Evolutionary conservation across 2,329 filamentous ascomycete species (phyloP), one percentile per base, ranked within the genome.

Genomic region (Talaromyces sp.): DNA sequence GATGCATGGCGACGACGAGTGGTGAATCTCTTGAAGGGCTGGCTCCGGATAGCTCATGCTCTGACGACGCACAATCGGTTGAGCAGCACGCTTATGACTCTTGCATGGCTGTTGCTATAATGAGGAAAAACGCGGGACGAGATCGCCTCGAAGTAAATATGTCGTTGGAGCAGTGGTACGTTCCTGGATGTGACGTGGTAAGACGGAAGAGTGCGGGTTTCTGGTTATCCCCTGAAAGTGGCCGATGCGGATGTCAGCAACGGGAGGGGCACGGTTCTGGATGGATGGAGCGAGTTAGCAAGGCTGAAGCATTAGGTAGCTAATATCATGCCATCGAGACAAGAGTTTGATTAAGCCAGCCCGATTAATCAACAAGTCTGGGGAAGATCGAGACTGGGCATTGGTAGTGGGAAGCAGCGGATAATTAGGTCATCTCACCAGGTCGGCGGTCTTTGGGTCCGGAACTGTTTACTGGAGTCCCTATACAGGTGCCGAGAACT

Each of bases 1-100:
- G 78, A 76, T 77, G 74, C 76, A 79, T 79, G 69, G 69, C 72
- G 73, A 69, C 69, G 64, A 41, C 52, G 61, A 31, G 41, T 43
- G 41, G n/a, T 50, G 41, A 37, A 47, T 58, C n/a, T 39, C 41
- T 57, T 54, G 39, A 49, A 35, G 45, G n/a, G 41, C 14, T 50
- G 10, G 27, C 56, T 59, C 39, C 49, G 39, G 59, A 61, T 37
- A 27, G 58, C 58, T 66, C 65, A 66, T 66, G 64, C 60, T 60
- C 54, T 33, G 39, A 24, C 50, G 60, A 63, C 49, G 39, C 50
- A 63, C 37, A 37, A 43, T 57, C 61, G 61, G 43, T 57, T 63
- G 61, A 57, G 52, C 61, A 63, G 60, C 45, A 22, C 14, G 14
- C 50, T 47, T 63, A 63, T 63, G 35, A 31, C 22, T 63, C 39